Percentiles rank a stretch among this genome's conserved stretches.
Conservation (phyloP, 2,329 filamentous ascomycete species). For the Aspergillus spinulosporus region DNA sequence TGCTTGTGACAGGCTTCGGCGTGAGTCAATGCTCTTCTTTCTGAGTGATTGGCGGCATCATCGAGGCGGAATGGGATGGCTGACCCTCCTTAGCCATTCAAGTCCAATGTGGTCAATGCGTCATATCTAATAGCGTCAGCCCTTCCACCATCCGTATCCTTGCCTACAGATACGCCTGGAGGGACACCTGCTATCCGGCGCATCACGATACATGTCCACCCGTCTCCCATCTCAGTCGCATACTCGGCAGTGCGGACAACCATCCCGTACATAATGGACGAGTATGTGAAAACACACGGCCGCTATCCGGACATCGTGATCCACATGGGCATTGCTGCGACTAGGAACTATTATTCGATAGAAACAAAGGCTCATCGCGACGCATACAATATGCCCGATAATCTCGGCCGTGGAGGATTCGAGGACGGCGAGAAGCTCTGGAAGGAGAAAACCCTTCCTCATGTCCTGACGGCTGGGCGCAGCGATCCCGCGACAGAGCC, state of each 20-base stretch:
- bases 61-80: neutral
- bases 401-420: slow-evolving; percentile 56
- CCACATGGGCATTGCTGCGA: slow-evolving; percentile 78
- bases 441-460: slow-evolving; percentile 50
- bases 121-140: slow-evolving; percentile 74
- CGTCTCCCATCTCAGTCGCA: slow-evolving; percentile 67
- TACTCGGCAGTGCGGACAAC: slow-evolving; percentile 66
- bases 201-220: slow-evolving; percentile 54
- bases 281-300: slow-evolving; percentile 42
- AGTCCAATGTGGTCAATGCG: slow-evolving; percentile 71
- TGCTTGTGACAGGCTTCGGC: slow-evolving; percentile 41
- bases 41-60: slow-evolving; percentile 18
- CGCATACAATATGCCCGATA: slow-evolving; percentile 69
- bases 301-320: slow-evolving; percentile 64
- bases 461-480: slow-evolving; percentile 56
- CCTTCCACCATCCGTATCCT: slow-evolving; percentile 66
- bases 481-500: slow-evolving; percentile 11
- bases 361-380: slow-evolving; percentile 71
- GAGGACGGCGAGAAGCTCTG: slow-evolving; percentile 53
- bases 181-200: slow-evolving; percentile 28
- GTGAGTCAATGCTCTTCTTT: slow-evolving; percentile 3
- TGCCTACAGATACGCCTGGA: slow-evolving; percentile 24
- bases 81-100: slow-evolving; percentile 64
- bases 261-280: slow-evolving; percentile 63
- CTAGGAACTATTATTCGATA: slow-evolving; percentile 65